Conservation (phyloP, 345 rosid genomes). For the Populus pruinosa region DNA sequence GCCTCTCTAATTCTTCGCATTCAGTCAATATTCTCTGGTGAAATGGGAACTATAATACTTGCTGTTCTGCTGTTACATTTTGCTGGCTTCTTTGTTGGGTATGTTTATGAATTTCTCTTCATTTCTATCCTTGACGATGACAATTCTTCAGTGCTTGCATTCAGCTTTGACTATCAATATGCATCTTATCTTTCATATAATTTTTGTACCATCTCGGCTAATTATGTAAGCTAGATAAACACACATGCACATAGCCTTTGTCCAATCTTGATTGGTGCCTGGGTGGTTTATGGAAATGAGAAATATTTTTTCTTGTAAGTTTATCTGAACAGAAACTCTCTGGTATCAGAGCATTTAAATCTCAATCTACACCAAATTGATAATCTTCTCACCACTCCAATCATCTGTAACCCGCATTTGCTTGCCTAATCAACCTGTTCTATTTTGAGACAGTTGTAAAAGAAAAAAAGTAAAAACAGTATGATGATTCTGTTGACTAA, state of each 20-base stretch:
- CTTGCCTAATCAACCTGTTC: too few relatives aligned
- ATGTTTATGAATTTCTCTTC: constrained; percentile 21
- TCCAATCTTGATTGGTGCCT: not conserved
- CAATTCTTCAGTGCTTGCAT: not conserved
- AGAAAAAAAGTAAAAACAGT: too few relatives aligned
- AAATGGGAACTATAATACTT: constrained; percentile 41
- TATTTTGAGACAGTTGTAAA: too few relatives aligned
- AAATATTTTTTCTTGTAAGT: not conserved
- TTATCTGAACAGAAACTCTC: not conserved
- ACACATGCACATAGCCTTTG: not conserved
- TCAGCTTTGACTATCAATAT: not conserved
- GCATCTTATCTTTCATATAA: too few relatives aligned
- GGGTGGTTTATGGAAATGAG: not conserved
- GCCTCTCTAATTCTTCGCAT: constrained; percentile 26
- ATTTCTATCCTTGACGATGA: constrained; percentile 2
- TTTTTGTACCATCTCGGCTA: not conserved
- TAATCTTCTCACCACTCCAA: too few relatives aligned
- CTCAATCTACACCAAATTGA: too few relatives aligned
- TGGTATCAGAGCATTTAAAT: not conserved
- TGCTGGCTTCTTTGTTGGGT: constrained; percentile 66
- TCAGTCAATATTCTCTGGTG: constrained; percentile 43
- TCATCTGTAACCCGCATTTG: too few relatives aligned
- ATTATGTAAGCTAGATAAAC: not conserved
- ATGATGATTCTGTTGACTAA: too few relatives aligned
- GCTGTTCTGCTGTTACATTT: constrained; percentile 53